phyloP scores from a whole-genome alignment of 2,329 filamentous ascomycete genomes.

The Pseudogymnoascus sp. region DNA sequence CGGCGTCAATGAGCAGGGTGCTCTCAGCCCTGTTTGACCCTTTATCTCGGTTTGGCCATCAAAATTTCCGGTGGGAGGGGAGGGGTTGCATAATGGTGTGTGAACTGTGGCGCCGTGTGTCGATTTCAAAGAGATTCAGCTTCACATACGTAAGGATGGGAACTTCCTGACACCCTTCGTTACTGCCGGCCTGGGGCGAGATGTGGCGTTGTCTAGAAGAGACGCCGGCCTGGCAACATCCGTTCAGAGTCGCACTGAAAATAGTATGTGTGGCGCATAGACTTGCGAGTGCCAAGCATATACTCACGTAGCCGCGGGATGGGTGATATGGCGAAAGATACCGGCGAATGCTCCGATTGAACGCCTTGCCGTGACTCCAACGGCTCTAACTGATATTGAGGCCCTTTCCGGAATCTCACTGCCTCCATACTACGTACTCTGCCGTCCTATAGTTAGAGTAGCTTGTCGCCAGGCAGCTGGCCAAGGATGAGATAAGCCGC shows the following conservation, averaged over 20 bases:
- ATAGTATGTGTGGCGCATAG: neutral
- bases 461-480: neutral
- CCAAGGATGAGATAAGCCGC: slow-evolving; percentile 6
- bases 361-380: neutral
- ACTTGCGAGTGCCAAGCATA: neutral
- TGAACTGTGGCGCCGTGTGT: neutral
- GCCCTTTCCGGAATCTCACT: neutral
- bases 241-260: neutral
- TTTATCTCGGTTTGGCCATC: slow-evolving; percentile 5
- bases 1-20: neutral
- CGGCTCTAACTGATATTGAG: neutral
- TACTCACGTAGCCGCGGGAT: neutral
- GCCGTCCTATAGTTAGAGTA: slow-evolving; percentile 1
- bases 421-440: slow-evolving; percentile 1
- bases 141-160: neutral
- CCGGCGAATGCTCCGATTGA: neutral
- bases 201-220: neutral
- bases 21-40: slow-evolving; percentile 5
- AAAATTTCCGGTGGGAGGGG: neutral
- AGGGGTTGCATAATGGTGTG: neutral
- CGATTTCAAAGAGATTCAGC: neutral
- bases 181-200: neutral
- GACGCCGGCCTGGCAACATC: neutral
- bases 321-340: neutral
- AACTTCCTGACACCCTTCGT: neutral